Base-by-base conservation (phyloP, 352 stramenopile genomes). In the Globisporangium sylvaticum region DNA sequence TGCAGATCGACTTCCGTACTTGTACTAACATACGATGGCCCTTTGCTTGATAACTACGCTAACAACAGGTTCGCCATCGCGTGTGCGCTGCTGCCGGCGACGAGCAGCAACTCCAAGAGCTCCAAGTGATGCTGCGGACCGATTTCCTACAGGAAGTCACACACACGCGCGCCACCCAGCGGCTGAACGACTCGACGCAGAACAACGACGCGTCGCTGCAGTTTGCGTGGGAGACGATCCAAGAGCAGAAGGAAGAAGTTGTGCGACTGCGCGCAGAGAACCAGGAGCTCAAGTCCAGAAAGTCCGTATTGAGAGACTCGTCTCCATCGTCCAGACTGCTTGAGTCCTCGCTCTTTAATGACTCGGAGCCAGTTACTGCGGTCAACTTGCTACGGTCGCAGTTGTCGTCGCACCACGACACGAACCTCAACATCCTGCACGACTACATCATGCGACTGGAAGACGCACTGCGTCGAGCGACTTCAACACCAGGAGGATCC, bases 181-280 rank as follows among this genome's bases (percentile, higher is more conserved):
- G 64, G 0, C 48, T 71, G 56, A 70, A 68, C 52, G 64, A 76
- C 29, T 65, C 56, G 10, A 69, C 75, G 29, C 68, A 77, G 9
- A 73, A 74, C 56, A 81, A 80, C 20, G 83, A 91, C 24, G 76
- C 83, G 0, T 91, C 83, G 22, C 63, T 91, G n/a, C 83, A 91
- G 64, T 91, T 91, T 37, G 83, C 80, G 8, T 91, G 80, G 80
- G 83, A 91, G 32, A 91, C 83, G 27, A 89, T 91, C 44, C 76
- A 89, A 39, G 83, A 87, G 34, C 83, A 91, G 48, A 91, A 89
- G 70, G 78, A 84, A 57, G 77, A 91, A 59, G 80, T 91, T 9
- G 75, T 85, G 22, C 80, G 83, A 6, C 77, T 91, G 18, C 79
- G 81, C 10, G 78, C 76, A 1, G 72, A 88, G 55, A 88, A 84